A percentile compares a stretch with the other conserved stretches of the same genome.
Evolutionary conservation across 75 land plant genomes (phyloP).

Genomic region (Selaginella tamariscina): DNA sequence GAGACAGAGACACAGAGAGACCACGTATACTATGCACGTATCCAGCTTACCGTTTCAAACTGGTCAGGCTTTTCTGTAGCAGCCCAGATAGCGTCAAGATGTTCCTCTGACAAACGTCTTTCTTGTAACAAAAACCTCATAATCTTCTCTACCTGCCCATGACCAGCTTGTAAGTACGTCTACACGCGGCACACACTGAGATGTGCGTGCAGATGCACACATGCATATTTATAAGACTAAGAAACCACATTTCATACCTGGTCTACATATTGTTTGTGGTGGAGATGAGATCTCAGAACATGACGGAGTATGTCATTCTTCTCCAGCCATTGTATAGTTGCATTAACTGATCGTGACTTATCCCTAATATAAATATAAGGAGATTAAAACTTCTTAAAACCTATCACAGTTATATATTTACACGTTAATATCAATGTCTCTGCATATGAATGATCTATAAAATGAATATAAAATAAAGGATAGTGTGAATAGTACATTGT

Average conservation of each 20-base stretch:
- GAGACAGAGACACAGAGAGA: too few species aligned
- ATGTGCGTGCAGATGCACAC: too few species aligned
- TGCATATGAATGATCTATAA: too few species aligned
- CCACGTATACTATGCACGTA: too few species aligned
- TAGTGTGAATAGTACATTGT: too few species aligned
- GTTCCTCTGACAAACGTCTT: constrained; percentile 19
- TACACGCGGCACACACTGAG: too few species aligned
- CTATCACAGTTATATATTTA: too few species aligned
- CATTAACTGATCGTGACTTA: constrained; percentile 15
- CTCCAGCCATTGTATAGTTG: constrained; percentile 27
- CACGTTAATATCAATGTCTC: too few species aligned
- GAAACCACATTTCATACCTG: constrained; percentile 9
- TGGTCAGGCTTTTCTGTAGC: constrained; percentile 27
- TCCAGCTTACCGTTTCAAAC: constrained; percentile 20
- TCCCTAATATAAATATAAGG: constrained; percentile 13
- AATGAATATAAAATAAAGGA: too few species aligned
- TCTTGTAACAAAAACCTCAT: constrained; percentile 27
- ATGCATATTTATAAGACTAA: background rate
- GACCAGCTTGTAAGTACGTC: too few species aligned
- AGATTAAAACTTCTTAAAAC: too few species aligned
- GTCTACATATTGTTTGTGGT: constrained; percentile 33
- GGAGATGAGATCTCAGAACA: constrained; percentile 26
- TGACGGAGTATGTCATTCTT: constrained; percentile 19
- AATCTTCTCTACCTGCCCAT: constrained; percentile 19
- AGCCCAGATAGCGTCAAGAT: constrained; percentile 20